Base-by-base conservation (phyloP, 352 stramenopile species). In the Phytophthora pseudosyringae region DNA sequence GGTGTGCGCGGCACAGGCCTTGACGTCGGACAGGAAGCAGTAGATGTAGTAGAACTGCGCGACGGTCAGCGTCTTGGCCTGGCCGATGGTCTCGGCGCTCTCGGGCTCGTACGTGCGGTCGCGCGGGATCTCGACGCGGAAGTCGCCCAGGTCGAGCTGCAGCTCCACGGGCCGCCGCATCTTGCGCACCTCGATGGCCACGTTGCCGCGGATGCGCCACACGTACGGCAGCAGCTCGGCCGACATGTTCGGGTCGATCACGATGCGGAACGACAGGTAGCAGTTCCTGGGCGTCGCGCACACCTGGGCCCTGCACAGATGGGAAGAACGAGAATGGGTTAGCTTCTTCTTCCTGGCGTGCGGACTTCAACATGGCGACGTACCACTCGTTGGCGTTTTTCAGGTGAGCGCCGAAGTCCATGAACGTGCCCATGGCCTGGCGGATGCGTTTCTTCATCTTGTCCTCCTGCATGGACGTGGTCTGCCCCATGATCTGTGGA, bases 21-120 rank as follows among this genome's bases (percentile, higher is more conserved):
- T 88, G 56, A 91, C 74, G 60, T 91, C 81, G 16, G 84, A 87
- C 13, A 93, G 52, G 47, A 91, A 93, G 69, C 83, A 92, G 65
- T 88, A 91, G 28, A 93, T 82, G 67, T 90, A 91, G 69, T 93
- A 93, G 55, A 93, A 93, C 54, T 93, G 82, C 2, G 79, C 71
- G 26, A 93, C 66, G 3, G 70, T 91, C 33, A 93, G 63, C 9
- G 80, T 73, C 52, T 91, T 91, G 39, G 84, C 74, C 28, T 78
- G 70, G 1, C 84, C 84, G 53, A 93, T 93, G 25, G 70, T 86
- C 62, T 76, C 69, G 0, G 33, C 52, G 8, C 26, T 56, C n/a
- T 70, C 73, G 3, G 28, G 33, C 33, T 59, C 70, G 35, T 69
- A 66, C n/a, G 72, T 63, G 2, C 48, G 31, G 16, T 76, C 50